Conservation (phyloP, 2,329 filamentous ascomycete species). For the Dactylella cylindrospora region DNA sequence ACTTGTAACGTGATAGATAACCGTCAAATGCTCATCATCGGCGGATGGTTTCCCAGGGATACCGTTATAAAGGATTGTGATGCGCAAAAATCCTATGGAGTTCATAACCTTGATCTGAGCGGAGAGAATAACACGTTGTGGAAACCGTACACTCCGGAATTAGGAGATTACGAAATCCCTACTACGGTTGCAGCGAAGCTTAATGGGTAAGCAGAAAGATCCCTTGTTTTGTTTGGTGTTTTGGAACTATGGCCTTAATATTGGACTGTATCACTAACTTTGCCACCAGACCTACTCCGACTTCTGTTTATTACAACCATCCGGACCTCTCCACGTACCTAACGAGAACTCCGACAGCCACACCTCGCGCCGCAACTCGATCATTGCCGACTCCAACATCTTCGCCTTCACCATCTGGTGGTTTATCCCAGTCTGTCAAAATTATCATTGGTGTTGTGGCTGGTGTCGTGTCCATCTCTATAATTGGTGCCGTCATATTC, state of each 20-base stretch:
- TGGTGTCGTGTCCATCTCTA: no score
- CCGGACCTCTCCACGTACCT: conserved; percentile 1
- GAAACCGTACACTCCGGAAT: background rate
- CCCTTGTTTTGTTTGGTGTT: background rate
- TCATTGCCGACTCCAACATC: background rate
- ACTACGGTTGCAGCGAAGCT: background rate
- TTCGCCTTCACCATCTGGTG: background rate
- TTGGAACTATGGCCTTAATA: background rate
- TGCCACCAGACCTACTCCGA: background rate
- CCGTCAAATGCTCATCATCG: conserved; percentile 65
- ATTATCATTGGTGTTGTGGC: no score
- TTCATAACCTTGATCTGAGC: conserved; percentile 61
- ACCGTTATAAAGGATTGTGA: conserved; percentile 56
- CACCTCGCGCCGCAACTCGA: conserved; percentile 9
- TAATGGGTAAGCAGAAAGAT: background rate
- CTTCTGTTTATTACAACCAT: background rate
- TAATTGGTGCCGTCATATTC: no score
- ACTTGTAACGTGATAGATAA: conserved; percentile 62
- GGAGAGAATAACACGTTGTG: conserved; percentile 4
- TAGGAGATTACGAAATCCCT: conserved; percentile 1
- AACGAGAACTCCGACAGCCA: conserved; percentile 1
- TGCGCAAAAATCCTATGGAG: conserved; percentile 58
- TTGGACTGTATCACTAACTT: background rate
- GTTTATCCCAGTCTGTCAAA: no score
- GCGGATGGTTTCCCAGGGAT: conserved; percentile 60